Evolutionary conservation across 2,329 filamentous ascomycete species (phyloP), one percentile per base, ranked within the genome.

Genomic region (Zasmidium angulare): DNA sequence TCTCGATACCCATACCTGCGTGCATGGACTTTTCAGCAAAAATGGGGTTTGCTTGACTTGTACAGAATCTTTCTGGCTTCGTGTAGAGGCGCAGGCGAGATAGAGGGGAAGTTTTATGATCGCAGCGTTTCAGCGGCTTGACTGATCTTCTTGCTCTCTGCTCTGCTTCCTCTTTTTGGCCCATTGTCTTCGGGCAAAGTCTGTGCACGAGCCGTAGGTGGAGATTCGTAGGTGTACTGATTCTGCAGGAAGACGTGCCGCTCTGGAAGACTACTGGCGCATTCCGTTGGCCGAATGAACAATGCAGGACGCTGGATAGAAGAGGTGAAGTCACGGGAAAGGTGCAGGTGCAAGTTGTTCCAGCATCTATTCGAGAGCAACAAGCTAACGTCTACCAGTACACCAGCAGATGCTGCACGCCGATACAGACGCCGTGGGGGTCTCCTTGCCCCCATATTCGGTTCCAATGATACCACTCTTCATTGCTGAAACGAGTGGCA

Each of bases 401-500:
- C 55, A 58, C 50, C 49, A 21, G 40, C 29, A 51, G 50, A 48
- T 53, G 49, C 55, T 58, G 21, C 24, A 50, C 50, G 17, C 50
- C 36, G 36, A 43, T 46, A 19, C 19, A 40, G 31, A 53, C 51
- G 51, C 51, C 51, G 3, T 43, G 6, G 11, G 36, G 21, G 19
- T n/a, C 29, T 17, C 49, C 6, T 50, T 46, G 24, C 46, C 46
- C 22, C 12, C 36, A 43, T 43, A 10, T 17, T 43, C 14, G n/a
- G 36, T 23, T 29, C 50, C 24, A 26, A 51, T 17, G 36, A 43
- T 43, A 7, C 12, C n/a, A 46, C 23, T 9, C 31, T 19, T 43
- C 49, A 58, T 19, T 29, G 51, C 53, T 56, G 56, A 65, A 65
- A 53, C 54, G 63, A 65, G 55, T 29, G 63, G 53, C 63, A 62